These are phyloP conservation scores for Trichoderma erinaceum DNA, from an alignment of 495 filamentous ascomycete species.

Conservation along the genomic window DNA sequence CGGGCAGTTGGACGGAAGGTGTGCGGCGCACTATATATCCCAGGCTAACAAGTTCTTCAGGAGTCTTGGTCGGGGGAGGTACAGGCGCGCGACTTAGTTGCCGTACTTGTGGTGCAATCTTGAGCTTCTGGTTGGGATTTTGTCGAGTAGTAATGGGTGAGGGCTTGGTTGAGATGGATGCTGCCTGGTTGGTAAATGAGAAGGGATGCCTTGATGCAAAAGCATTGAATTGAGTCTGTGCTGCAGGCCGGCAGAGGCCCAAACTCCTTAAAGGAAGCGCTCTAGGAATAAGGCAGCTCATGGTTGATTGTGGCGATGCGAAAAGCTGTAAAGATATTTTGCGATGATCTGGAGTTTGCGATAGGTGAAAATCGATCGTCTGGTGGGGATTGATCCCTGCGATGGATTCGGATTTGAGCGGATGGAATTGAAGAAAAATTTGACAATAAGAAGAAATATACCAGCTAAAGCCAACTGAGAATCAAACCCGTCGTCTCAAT, in stretches of 20 bases:
- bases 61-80: constrained; percentile 1
- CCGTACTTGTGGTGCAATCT: constrained; percentile 1
- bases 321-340: neutral
- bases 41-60: constrained; percentile 7
- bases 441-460: neutral
- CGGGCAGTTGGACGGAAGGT: constrained; percentile 59
- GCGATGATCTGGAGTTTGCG: neutral
- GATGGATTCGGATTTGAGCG: neutral
- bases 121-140: constrained; percentile 7
- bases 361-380: neutral
- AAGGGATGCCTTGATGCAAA: neutral
- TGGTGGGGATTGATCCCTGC: neutral
- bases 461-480: neutral
- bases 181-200: neutral
- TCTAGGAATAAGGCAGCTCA: constrained; percentile 7
- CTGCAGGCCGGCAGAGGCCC: neutral
- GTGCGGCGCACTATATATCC: constrained; percentile 72
- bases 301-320: neutral
- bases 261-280: neutral
- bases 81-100: constrained; percentile 9
- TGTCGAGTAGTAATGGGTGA: neutral
- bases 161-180: constrained; percentile 5
- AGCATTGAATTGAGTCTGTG: neutral
- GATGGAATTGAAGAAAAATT: neutral
- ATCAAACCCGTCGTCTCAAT: neutral